Base-by-base conservation (phyloP, 257 asterid species). In the Primulina eburnea region DNA sequence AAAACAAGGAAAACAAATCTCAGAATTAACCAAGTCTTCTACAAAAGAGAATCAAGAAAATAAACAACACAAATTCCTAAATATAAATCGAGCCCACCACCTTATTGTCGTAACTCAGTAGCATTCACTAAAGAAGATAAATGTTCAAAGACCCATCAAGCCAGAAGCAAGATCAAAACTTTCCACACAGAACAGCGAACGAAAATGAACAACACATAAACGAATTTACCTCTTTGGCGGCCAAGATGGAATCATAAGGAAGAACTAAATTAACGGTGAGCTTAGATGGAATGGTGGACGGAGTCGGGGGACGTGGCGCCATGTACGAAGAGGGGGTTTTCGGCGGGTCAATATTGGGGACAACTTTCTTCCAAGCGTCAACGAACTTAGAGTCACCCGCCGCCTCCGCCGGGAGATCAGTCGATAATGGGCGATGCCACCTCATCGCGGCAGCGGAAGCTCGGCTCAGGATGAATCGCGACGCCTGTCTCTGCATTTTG, bases 201-300 rank as follows among this genome's bases (percentile, higher is more conserved):
- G 37, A 33, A 33, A 33, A 4, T 33, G 6, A 33, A 33, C 7
- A 4, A 33, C 8, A 33, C 37, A 33, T 33, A 33, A 33, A 38
- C 10, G 50, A 17, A 43, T 43, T 11, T 73, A 87, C 97, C 96
- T 90, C 84, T 71, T 88, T 89, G 70, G 78, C 80, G 63, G 86
- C 61, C 59, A 82, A 82, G 29, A 81, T 53, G n/a, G 97, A 81
- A 14, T 80, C 79, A 53, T 88, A 87, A 26, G 96, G 97, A 74
- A 90, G 95, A 73, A 88, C 95, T 58, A 90, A 78, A 77, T 90
- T 90, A 82, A 90, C 84, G 17, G 96, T 90, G 81, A 88, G 95
- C 78, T 90, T 90, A 0, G 96, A 76, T 7, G 96, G 96, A 53
- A 90, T 87, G 4, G 89, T 77, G 53, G 88, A 71, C 1, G 95